A percentile compares a stretch with the other conserved stretches of the same genome.
Evolutionary conservation across 2,329 filamentous ascomycete species (phyloP).

Genomic region (Cryphonectria radicalis): DNA sequence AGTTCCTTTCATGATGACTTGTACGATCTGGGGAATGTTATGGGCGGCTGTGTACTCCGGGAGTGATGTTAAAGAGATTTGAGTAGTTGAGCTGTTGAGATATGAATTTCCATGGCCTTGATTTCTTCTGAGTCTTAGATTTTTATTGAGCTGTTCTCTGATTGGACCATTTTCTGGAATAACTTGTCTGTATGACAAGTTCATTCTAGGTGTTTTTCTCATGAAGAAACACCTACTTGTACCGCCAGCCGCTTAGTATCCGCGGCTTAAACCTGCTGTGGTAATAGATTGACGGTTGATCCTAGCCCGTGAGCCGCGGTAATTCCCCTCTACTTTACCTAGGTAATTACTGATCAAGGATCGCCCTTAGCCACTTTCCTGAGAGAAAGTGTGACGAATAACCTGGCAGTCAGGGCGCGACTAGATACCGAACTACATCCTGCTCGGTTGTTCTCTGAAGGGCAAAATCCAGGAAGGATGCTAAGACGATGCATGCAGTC

Average conservation of each 20-base stretch:
- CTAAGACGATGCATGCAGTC: neutral
- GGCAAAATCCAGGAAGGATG: neutral
- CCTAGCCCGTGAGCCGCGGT: neutral
- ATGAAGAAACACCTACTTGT: too few species aligned
- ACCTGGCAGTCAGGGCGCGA: neutral
- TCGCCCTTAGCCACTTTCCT: neutral
- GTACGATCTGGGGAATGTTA: slow-evolving; percentile 9
- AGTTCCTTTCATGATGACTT: slow-evolving; percentile 13
- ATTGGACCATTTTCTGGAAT: neutral
- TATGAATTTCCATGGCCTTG: too few species aligned
- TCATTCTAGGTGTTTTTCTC: too few species aligned
- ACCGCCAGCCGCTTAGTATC: neutral
- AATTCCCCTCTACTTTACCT: neutral
- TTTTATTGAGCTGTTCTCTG: neutral
- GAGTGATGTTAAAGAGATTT: neutral
- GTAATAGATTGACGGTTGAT: neutral
- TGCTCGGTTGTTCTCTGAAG: neutral
- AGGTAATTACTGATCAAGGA: neutral
- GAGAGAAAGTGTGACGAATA: neutral
- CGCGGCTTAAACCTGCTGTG: neutral
- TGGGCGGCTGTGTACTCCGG: slow-evolving; percentile 15
- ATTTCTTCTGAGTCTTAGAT: too few species aligned
- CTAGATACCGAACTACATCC: neutral
- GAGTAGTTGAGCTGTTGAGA: neutral
- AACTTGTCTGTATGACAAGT: too few species aligned